Evolutionary conservation across 306 rosid genomes (phyloP).

Genomic region (Betula pendula): DNA sequence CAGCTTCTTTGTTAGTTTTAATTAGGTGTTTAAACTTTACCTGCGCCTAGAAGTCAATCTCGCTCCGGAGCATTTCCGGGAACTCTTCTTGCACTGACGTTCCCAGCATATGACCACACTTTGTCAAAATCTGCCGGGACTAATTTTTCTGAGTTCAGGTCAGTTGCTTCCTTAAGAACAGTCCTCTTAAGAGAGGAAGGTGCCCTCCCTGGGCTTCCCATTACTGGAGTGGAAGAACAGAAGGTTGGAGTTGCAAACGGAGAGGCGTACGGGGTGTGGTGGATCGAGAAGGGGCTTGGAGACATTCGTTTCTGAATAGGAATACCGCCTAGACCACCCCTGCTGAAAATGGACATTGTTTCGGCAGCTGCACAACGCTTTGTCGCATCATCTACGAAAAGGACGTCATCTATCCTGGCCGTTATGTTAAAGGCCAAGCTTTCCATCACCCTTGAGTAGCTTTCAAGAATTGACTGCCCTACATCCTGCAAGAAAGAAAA

Average conservation of each 20-base stretch:
- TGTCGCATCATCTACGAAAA: slow-evolving; percentile 76
- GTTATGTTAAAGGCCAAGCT: slow-evolving; percentile 93
- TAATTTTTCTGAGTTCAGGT: slow-evolving; percentile 45
- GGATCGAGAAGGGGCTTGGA: slow-evolving; percentile 90
- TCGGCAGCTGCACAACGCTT: slow-evolving; percentile 70
- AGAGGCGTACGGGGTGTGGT: slow-evolving; percentile 76
- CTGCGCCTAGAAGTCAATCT: slow-evolving; percentile 36
- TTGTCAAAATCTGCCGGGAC: slow-evolving; percentile 55
- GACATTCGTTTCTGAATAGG: slow-evolving; percentile 88
- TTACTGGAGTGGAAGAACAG: slow-evolving; percentile 70
- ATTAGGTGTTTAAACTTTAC: slow-evolving; percentile 16
- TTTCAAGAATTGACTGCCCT: slow-evolving; percentile 94
- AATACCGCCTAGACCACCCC: slow-evolving; percentile 75
- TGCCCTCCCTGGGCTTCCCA: slow-evolving; percentile 68
- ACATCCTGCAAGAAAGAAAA: slow-evolving; percentile 71
- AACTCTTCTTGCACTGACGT: slow-evolving; percentile 66
- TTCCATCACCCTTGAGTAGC: slow-evolving; percentile 97
- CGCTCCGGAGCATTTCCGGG: slow-evolving; percentile 80
- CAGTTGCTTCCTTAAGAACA: slow-evolving; percentile 33
- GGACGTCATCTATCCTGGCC: slow-evolving; percentile 92
- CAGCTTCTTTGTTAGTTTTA: not conserved
- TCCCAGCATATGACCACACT: slow-evolving; percentile 81
- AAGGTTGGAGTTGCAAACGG: slow-evolving; percentile 83
- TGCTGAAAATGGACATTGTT: slow-evolving; percentile 57
- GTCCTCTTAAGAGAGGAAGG: slow-evolving; percentile 41